Evolutionary conservation across 179 eudicot species (phyloP).

Genomic region (Actinidia chinensis): DNA sequence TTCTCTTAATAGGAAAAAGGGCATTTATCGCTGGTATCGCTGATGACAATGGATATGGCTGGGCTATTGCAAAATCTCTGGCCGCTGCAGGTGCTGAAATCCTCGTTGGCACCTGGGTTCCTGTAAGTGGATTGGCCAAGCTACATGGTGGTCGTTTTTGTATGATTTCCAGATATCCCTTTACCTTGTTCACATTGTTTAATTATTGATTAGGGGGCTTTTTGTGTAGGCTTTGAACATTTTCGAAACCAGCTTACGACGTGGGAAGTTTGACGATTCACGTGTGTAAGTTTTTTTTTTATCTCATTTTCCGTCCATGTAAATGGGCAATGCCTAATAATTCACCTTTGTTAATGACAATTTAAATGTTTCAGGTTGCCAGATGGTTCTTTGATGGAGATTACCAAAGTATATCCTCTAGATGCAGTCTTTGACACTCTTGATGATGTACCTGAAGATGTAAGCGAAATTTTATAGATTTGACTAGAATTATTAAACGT

Average conservation of each 20-base stretch:
- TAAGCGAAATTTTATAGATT: slow-evolving; percentile 26
- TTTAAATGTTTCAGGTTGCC: slow-evolving; percentile 61
- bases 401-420: slow-evolving; percentile 78
- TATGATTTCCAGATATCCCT: not conserved
- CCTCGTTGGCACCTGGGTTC: slow-evolving; percentile 98
- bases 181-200: not conserved
- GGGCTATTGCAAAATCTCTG: slow-evolving; percentile 96
- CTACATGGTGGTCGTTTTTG: slow-evolving; percentile 6
- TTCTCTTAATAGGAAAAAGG: slow-evolving; percentile 66
- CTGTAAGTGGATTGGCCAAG: slow-evolving; percentile 50
- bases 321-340: not conserved
- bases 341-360: slow-evolving; percentile 13
- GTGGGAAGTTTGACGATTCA: slow-evolving; percentile 94
- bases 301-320: not conserved
- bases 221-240: slow-evolving; percentile 77
- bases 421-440: slow-evolving; percentile 87
- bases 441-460: slow-evolving; percentile 98
- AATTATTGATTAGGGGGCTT: slow-evolving; percentile 7
- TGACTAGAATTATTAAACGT: not conserved
- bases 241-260: slow-evolving; percentile 87
- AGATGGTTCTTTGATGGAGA: slow-evolving; percentile 95
- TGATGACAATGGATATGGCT: slow-evolving; percentile 97
- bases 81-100: slow-evolving; percentile 99
- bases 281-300: slow-evolving; percentile 58
- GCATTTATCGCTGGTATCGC: slow-evolving; percentile 96